Percentiles rank a stretch among this genome's conserved stretches.
These are phyloP conservation scores for Hexamita inflata DNA, from an alignment of 208 protist species.

Conservation along the genomic window DNA sequence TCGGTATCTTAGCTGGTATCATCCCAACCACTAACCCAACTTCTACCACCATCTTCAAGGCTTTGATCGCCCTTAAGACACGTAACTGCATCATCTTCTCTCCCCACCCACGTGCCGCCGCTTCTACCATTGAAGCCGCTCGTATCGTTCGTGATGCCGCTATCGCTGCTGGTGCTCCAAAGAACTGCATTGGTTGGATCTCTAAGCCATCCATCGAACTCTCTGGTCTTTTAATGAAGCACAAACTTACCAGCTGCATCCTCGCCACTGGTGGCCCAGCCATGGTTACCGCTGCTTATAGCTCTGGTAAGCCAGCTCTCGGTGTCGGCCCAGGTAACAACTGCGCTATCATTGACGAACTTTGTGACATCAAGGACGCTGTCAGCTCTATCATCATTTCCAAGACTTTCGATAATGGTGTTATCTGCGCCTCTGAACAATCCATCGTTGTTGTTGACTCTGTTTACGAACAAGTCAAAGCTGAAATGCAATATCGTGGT, in stretches of 20 bases:
- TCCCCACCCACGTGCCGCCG: slow-evolving; percentile 28
- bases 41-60: slow-evolving; percentile 45
- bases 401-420: slow-evolving; percentile 48
- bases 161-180: slow-evolving; percentile 33
- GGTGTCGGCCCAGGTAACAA: slow-evolving; percentile 42
- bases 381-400: slow-evolving; percentile 32
- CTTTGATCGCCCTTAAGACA: slow-evolving; percentile 40
- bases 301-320: slow-evolving; percentile 37
- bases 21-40: slow-evolving; percentile 44
- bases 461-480: slow-evolving; percentile 19
- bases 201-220: slow-evolving; percentile 20
- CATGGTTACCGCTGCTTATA: slow-evolving; percentile 46
- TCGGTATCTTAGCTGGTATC: slow-evolving; percentile 41
- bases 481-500: slow-evolving; percentile 27
- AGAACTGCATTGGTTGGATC: slow-evolving; percentile 32
- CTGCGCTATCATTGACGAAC: slow-evolving; percentile 41
- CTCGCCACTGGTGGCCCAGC: slow-evolving; percentile 43
- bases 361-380: slow-evolving; percentile 27
- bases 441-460: slow-evolving; percentile 19
- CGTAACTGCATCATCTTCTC: slow-evolving; percentile 40
- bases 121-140: slow-evolving; percentile 28
- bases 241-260: slow-evolving; percentile 12
- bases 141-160: slow-evolving; percentile 33
- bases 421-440: slow-evolving; percentile 46
- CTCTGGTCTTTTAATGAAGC: slow-evolving; percentile 29